Base-by-base conservation (phyloP, 2,329 filamentous ascomycete species). In the Trichophyton rubrum region DNA sequence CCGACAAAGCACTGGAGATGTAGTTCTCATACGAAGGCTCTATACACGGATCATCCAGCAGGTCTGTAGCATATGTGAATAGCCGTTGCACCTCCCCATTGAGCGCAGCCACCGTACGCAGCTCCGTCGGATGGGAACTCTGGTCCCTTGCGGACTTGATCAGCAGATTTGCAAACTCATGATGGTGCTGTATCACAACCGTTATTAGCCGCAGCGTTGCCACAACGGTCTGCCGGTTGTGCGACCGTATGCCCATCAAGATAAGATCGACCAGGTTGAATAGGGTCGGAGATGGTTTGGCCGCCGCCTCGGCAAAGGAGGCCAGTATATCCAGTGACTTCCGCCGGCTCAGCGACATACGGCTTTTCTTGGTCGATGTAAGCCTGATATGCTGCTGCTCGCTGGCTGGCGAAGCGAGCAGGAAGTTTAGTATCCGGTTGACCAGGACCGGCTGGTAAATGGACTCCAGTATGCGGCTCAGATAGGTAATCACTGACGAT, bases 201-300 rank as follows among this genome's bases (percentile, higher is more conserved):
- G 90, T 92, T 15, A 95, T 82, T 5, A 99, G 80, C 66, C 92
- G 90, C 53, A 99, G 78, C 0, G 92, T 95, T 9, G 95, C 89
- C 64, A 89, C 85, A 15, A 96, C 87, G 0, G 93, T 97, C 70
- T 96, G 91, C 59, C 88, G 82, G 68, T 93, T 96, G 51, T 82
- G 80, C 0, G 93, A 97, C 61, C 85, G 82, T 27, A 96, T 78
- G 68, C 91, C 95, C 40, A 90, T 88, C 2, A 95, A 79, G 33
- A 96, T 86, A 11, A 99, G 81, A 74, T 99, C 93, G 24, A 95
- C 89, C 8, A 99, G 78, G 69, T 95, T 97, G 77, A 96, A 99
- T 0, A 99, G 79, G 13, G 90, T 82, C 0, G 93, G 93, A 1
- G 91, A 93, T 8, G 88, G 82, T 13, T 83, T 79, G 60, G 93